Base-by-base conservation (phyloP, 768 basidiomycete species). In the Boletellus emodensis region DNA sequence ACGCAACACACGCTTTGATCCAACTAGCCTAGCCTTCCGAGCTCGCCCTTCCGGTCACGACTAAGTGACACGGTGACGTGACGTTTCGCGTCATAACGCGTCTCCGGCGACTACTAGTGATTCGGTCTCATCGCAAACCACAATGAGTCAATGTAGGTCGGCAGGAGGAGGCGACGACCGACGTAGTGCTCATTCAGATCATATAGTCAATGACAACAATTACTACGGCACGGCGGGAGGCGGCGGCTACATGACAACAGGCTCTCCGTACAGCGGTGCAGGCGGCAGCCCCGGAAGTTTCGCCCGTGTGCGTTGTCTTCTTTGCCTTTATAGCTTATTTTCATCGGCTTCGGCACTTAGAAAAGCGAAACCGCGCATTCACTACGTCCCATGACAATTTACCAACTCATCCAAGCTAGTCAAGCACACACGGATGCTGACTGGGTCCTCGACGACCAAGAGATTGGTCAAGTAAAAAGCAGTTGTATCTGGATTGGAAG, bases 391-490 rank as follows among this genome's bases (percentile, higher is more conserved):
- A 78, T 91, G 44, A 91, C 87, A 3, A 78, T 88, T 58, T 77
- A 81, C 45, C 93, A 95, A 63, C 75, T 96, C 40, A 63, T 74
- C 33, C 78, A 80, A 57, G 87, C 94, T 2, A 76, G 72, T n/a
- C 93, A 94, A 72, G 77, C 84, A 6, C 90, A 95, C 63, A 76
- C 86, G 1, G 94, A 97, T 57, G 86, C 90, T 2, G 91, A 94
- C 51, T 96, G 92, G 83, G 75, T 76, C 52, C 74, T 98, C 32
- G 93, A 93, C 51, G 87, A 83, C 26, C 70, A 76, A 4, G 88
- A 94, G 54, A 75, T 94, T 51, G 87, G 87, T 42, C 90, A 91
- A 67, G 94, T 90, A 56, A 53, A 72, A 57, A 30, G 2, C 7
- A 2, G 10, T 17, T 9, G 2, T 18, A 10, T 15, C 6, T 24